Percentiles rank a stretch among this genome's conserved stretches.
phyloP scores from a whole-genome alignment of 2,329 filamentous ascomycete species.

The Dothideomycetes sp. region DNA sequence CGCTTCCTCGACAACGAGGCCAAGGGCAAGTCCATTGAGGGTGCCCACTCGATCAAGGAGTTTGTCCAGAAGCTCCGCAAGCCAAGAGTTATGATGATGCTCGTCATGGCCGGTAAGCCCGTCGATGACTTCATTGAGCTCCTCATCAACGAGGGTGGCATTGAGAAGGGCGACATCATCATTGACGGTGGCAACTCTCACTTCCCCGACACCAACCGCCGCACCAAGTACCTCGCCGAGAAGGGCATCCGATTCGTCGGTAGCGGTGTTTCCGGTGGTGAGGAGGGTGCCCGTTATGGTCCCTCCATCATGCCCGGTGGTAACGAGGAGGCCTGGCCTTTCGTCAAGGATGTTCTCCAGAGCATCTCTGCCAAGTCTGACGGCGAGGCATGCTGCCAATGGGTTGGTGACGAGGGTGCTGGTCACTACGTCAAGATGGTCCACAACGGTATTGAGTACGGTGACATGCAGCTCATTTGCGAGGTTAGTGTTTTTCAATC shows the following conservation, averaged over 20 bases:
- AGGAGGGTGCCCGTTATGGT: conserved; percentile 96
- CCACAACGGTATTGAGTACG: conserved; percentile 99
- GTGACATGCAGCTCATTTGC: conserved; percentile 99
- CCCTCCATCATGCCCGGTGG: conserved; percentile 98
- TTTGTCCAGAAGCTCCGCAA: conserved; percentile 95
- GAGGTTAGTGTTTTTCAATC: conserved; percentile 53
- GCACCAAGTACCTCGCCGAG: conserved; percentile 70
- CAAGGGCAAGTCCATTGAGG: conserved; percentile 79
- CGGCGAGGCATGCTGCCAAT: conserved; percentile 95
- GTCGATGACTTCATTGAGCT: conserved; percentile 99
- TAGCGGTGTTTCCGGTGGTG: conserved; percentile 94
- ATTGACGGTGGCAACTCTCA: conserved; percentile 99
- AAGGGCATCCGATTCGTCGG: conserved; percentile 97
- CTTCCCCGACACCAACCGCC: conserved; percentile 97
- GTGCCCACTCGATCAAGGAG: conserved; percentile 87
- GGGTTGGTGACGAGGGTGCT: conserved; percentile 98
- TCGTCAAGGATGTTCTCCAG: conserved; percentile 99
- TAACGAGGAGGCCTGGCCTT: conserved; percentile 94
- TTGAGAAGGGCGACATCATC: conserved; percentile 89
- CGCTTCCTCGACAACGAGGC: conserved; percentile 38
- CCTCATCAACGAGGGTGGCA: conserved; percentile 55
- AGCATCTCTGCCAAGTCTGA: conserved; percentile 96
- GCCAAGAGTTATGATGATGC: conserved; percentile 93
- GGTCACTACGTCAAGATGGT: conserved; percentile 99
- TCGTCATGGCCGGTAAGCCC: conserved; percentile 95